Evolutionary conservation across 108 stramenopile species (phyloP).

Genomic region (Conticribra guillardii): DNA sequence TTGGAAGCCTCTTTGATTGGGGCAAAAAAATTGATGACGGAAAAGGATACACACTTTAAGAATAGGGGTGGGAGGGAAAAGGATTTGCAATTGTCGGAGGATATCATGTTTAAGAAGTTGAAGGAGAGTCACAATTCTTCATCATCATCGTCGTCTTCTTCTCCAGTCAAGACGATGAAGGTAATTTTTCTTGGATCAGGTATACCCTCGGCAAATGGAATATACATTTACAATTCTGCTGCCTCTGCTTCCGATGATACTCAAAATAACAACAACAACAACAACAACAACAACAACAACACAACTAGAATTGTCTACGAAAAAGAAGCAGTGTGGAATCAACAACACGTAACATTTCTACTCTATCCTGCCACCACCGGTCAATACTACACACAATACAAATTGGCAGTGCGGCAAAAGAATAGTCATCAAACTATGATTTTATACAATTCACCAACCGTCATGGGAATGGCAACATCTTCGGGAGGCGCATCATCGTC

Average conservation of each 20-base stretch:
- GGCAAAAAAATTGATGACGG: conserved; percentile 18
- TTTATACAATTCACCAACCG: conserved; percentile 39
- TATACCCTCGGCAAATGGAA: conserved; percentile 31
- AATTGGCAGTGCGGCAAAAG: conserved; percentile 17
- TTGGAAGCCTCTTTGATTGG: conserved; percentile 28
- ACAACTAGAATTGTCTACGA: conserved; percentile 24
- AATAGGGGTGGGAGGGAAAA: not conserved
- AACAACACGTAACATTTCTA: conserved; percentile 25
- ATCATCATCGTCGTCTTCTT: conserved; percentile 9
- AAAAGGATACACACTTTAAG: conserved; percentile 6
- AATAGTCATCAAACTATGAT: conserved; percentile 9
- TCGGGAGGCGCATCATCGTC: too few species aligned
- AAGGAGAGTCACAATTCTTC: not conserved
- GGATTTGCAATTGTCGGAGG: conserved; percentile 17
- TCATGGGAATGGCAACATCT: conserved; percentile 11
- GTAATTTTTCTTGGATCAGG: conserved; percentile 34
- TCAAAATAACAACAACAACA: not conserved
- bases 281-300: not conserved
- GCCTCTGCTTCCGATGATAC: not conserved
- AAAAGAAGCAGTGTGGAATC: conserved; percentile 41
- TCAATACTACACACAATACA: conserved; percentile 41
- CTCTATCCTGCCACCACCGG: conserved; percentile 21
- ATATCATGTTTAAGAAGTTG: conserved; percentile 32
- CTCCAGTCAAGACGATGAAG: conserved; percentile 12
- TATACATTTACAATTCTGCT: conserved; percentile 23